Evolutionary conservation across 164 flowering plant genomes (phyloP), one percentile per base, ranked within the genome.

Genomic region (Malania oleifera): DNA sequence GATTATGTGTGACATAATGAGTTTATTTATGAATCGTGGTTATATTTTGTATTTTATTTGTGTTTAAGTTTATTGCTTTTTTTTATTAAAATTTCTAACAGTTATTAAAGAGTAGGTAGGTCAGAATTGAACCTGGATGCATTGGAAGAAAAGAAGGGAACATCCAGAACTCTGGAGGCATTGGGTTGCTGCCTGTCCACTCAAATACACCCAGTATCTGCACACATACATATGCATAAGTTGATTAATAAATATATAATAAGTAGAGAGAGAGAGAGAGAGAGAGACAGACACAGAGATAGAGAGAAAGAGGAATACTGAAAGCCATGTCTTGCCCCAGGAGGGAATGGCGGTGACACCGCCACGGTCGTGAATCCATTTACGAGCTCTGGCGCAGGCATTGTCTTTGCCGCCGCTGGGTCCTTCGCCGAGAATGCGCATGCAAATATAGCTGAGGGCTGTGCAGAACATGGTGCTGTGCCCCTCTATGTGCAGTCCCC

Each of bases 271-370:
- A n/a, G n/a, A n/a, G n/a, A n/a, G n/a, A n/a, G n/a, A n/a, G n/a
- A n/a, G n/a, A n/a, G n/a, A n/a, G n/a, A n/a, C n/a, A n/a, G n/a
- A n/a, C n/a, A n/a, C n/a, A n/a, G n/a, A n/a, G n/a, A n/a, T n/a
- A n/a, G n/a, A n/a, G n/a, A n/a, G n/a, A n/a, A n/a, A n/a, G n/a
- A n/a, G n/a, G n/a, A n/a, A n/a, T 66, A 79, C 85, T 61, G 83
- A 67, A 27, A 81, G 80, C 83, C 83, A 81, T 27, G 75, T 76
- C 66, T 81, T 81, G 48, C 86, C 86, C 83, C 81, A 81, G 2
- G 83, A 81, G 18, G 83, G 77, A n/a, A 76, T 74, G 54, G 65
- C 54, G 0, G 68, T 67, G 0, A 56, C 81, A 45, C 75, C 66
- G 10, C 83, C 86, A 54, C 57, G 83, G 20, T 76, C 77, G 51